A percentile compares a stretch with the other conserved stretches of the same genome.
These are phyloP conservation scores for Xylaria sp. DNA, from an alignment of 2,329 filamentous ascomycete genomes.

Conservation along the genomic window DNA sequence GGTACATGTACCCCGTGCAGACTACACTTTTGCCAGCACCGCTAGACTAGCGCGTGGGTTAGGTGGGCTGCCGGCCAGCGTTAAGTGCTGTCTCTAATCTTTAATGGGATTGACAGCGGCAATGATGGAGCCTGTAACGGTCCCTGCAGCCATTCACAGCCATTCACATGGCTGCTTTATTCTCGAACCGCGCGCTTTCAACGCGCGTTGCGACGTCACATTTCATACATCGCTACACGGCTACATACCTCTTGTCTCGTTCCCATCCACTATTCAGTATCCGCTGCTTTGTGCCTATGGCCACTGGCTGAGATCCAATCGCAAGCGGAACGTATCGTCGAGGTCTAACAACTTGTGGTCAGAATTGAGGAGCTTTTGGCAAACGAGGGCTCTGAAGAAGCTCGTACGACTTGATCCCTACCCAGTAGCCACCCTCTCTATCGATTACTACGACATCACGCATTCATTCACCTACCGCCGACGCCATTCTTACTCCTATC, in stretches of 20 bases:
- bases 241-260: background rate
- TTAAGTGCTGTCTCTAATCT: background rate
- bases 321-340: background rate
- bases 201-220: slow-evolving; percentile 34
- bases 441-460: background rate
- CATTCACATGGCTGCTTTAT: slow-evolving; percentile 23
- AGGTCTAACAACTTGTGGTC: background rate
- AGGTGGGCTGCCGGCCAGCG: background rate
- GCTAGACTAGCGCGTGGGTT: background rate
- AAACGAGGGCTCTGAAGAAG: slow-evolving; percentile 13
- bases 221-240: background rate
- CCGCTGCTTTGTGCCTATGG: background rate
- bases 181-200: slow-evolving; percentile 35
- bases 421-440: slow-evolving; percentile 3
- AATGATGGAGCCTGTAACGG: slow-evolving; percentile 3
- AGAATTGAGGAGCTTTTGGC: slow-evolving; percentile 15
- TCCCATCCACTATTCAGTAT: background rate
- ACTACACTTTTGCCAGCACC: no score
- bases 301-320: slow-evolving; percentile 19
- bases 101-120: slow-evolving; percentile 7
- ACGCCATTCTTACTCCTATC: background rate
- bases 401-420: slow-evolving; percentile 11
- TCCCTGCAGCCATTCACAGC: slow-evolving; percentile 28
- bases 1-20: no score
- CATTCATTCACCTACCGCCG: background rate